These are phyloP conservation scores for Backusella macrospora DNA, from an alignment of 192 early-diverging fungal genomes.

Conservation along the genomic window DNA sequence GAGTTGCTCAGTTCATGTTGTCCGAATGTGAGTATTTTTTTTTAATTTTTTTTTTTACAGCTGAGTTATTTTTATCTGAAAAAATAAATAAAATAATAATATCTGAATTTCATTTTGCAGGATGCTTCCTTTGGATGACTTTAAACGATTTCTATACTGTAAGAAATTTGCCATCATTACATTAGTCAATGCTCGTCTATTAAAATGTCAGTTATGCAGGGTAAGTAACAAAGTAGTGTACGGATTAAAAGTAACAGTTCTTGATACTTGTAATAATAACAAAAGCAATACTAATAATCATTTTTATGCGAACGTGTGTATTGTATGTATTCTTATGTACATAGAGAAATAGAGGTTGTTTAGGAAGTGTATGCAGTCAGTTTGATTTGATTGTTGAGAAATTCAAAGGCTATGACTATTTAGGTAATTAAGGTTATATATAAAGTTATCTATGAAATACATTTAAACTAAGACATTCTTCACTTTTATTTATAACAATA, in stretches of 20 bases:
- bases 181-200: conserved; percentile 71
- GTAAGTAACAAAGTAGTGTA: conserved; percentile 25
- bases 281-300: not conserved
- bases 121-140: conserved; percentile 76
- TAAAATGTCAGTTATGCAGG: conserved; percentile 68
- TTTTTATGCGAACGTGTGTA: not conserved
- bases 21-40: conserved; percentile 58
- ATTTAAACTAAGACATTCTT: conserved; percentile 6
- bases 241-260: too few species aligned
- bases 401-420: conserved; percentile 45
- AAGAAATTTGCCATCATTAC: conserved; percentile 76
- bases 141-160: conserved; percentile 80
- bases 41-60: conserved; percentile 1
- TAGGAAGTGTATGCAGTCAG: conserved; percentile 31
- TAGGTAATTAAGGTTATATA: conserved; percentile 39
- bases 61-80: not conserved
- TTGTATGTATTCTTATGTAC: too few species aligned
- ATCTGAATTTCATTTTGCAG: conserved; percentile 22
- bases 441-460: conserved; percentile 20
- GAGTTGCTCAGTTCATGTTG: conserved; percentile 68
- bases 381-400: conserved; percentile 38
- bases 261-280: too few species aligned
- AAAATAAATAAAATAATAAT: not conserved
- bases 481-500: conserved; percentile 2
- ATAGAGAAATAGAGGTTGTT: conserved; percentile 34